Base-by-base conservation (phyloP, 208 protist species). In the Leishmania tropica region DNA sequence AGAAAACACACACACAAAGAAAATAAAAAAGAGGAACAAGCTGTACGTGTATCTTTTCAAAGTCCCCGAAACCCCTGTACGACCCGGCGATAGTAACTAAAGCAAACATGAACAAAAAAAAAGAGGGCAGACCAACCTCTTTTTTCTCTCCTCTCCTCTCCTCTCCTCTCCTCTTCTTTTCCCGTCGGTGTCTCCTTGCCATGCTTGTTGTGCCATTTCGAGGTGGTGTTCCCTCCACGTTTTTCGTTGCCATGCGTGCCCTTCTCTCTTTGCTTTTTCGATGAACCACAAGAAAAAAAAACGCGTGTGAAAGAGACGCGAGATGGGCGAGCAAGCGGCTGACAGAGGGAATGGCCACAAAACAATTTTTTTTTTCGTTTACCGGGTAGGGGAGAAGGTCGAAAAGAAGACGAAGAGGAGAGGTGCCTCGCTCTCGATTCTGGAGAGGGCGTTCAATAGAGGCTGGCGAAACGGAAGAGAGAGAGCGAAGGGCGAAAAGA, bases 31-130 rank as follows among this genome's bases (percentile, higher is more conserved):
- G 54, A 78, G 71, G 62, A 51, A 37, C 10, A 75, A 24, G 17
- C 58, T 28, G 31, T 53, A 62, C 81, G 81, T 58, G 68, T 78
- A 78, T 85, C 71, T 76, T 64, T 76, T 76, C 51, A 64, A 76
- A 76, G 73, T 62, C 73, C 73, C 35, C 51, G n/a, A 76, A 62
- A 1, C 24, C 28, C 13, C 8, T 64, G 51, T 76, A n/a, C 31
- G 35, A 7, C 51, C 13, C 13, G 13, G 60, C 51, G 35, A 76
- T 45, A 48, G 19, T 64, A 62, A 54, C 70, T 10, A 64, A 76
- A 64, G 31, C 13, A 76, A 35, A 76, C 40, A 42, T 10, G 35
- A 62, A n/a, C 13, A 47, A 71, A 28, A 31, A 48, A n/a, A 15
- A 42, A 28, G 71, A 72, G 68, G 45, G 47, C 48, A 75, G 68